Evolutionary conservation across 2,329 filamentous ascomycete genomes (phyloP), one percentile per base, ranked within the genome.

Genomic region (Exophiala bonariae): DNA sequence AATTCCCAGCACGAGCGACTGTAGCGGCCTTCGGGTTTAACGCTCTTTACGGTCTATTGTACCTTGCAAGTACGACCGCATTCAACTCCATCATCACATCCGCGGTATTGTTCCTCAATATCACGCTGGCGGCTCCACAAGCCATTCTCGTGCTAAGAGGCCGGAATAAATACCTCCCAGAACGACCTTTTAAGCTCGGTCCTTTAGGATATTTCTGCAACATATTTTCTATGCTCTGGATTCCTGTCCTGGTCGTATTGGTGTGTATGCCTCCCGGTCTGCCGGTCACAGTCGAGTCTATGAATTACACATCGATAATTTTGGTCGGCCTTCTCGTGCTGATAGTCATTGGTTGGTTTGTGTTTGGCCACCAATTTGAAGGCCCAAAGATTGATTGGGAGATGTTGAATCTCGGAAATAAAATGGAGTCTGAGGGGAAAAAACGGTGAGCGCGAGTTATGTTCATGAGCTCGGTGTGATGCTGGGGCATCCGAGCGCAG

Each of bases 141-240:
- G 75, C 72, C 40, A 61, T 72, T 1, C 37, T 75, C 59, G 48
- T 71, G 7, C 43, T 67, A 1, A 63, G 63, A 14, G 68, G 72
- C 0, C 63, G 71, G 7, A 44, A 56, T 10, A 51, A 46, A 1
- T 3, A 3, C 18, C 38, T 50, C 6, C 43, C 44, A 3, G 18
- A n/a, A 8, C 37, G 48, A 2, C 20, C 33, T n/a, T 31, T 47
- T 14, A 32, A 38, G 30, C 35, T 50, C 6, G 47, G 47, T 4
- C 5, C 11, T 8, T 43, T 38, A 11, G 48, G 42, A 16, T 34
- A 22, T 11, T 37, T 42, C 18, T 16, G 18, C 16, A 50, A 50
- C 33, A 17, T 8, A 4, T 42, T 50, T n/a, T 31, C 48, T 2
- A 13, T 38, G 3, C 17, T 32, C 9, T 47, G 36, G 37, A 13